Conservation (phyloP, 108 stramenopile species). For the Pinguiococcus pyrenoidosus region DNA sequence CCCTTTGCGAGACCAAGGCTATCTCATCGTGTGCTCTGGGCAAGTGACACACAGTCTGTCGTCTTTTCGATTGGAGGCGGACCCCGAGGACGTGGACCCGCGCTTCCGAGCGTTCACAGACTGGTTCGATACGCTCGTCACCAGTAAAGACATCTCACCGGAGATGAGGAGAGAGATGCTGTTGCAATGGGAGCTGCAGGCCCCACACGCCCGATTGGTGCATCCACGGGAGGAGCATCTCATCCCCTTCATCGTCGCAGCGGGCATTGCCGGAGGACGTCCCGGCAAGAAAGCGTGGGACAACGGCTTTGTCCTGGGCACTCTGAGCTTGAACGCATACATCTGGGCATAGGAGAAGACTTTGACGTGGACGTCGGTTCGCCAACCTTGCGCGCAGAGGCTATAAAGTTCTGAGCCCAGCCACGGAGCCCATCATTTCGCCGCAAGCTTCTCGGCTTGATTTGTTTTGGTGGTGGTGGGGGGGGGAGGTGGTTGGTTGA, state of each 20-base stretch:
- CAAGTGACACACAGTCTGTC: slow-evolving; percentile 52
- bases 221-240: slow-evolving; percentile 42
- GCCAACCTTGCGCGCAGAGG: no score
- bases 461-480: no score
- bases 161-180: slow-evolving; percentile 13
- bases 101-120: no score
- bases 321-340: no score
- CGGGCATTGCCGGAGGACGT: slow-evolving; percentile 19
- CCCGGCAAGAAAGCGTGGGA: no score
- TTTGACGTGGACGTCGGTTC: no score
- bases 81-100: slow-evolving; percentile 10
- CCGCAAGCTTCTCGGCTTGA: no score
- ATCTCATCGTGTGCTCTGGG: slow-evolving; percentile 58
- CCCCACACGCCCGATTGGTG: slow-evolving; percentile 17
- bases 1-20: slow-evolving; percentile 43
- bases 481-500: no score
- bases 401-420: no score
- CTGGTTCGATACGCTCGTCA: slow-evolving; percentile 26
- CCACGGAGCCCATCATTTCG: no score
- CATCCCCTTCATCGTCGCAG: slow-evolving; percentile 25
- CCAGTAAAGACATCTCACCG: slow-evolving; percentile 3
- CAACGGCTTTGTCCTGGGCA: no score
- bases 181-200: slow-evolving; percentile 20
- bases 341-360: no score
- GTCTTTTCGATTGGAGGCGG: slow-evolving; percentile 4